Base-by-base conservation (phyloP, 768 basidiomycete species). In the Tephrocybe rancida region DNA sequence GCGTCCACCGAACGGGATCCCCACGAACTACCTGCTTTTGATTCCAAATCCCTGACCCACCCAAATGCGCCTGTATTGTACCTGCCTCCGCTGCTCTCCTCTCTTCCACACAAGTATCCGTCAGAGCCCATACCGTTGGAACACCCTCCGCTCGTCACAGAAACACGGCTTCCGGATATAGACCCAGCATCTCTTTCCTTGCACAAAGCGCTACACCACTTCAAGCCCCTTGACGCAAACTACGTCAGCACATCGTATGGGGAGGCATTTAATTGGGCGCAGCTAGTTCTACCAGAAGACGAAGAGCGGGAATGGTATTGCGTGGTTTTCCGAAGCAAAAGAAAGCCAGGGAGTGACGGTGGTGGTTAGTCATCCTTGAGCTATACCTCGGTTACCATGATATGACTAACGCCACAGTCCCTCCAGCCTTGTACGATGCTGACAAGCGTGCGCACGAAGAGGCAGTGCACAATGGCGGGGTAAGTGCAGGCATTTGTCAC, bases 371-470 rank as follows among this genome's bases (percentile, higher is more conserved):
- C 42, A 49, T 54, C 43, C 18, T 29, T 24, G 16, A 8, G 1
- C 50, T 59, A 25, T 35, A 8, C 7, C 38, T 21, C 30, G 29
- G 3, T 27, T 13, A 16, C 16, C 5, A 37, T 13, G 16, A 8
- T 50, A 18, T 50, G 24, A 39, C 45, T 59, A 4, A 50, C 58
- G 52, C 41, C 47, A 56, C 21, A 29, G 38, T 10, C 13, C 16
- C 25, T 45, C 24, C 55, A 90, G 89, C 83, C 0, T 79, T 98
- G 5, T 95, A 97, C 70, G 85, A 87, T 50, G 94, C 92, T 4
- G 96, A 98, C 68, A 81, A 80, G 62, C 71, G 77, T 37, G 95
- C 96, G 1, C 95, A 98, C 62, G 92, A 95, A 70, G 96, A 98
- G 68, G 96, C 96, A 0, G 82, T 98, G 24, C 77, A 78, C 37